Conservation (phyloP, 805 yeast genomes). For the Spathaspora gorwiae region DNA sequence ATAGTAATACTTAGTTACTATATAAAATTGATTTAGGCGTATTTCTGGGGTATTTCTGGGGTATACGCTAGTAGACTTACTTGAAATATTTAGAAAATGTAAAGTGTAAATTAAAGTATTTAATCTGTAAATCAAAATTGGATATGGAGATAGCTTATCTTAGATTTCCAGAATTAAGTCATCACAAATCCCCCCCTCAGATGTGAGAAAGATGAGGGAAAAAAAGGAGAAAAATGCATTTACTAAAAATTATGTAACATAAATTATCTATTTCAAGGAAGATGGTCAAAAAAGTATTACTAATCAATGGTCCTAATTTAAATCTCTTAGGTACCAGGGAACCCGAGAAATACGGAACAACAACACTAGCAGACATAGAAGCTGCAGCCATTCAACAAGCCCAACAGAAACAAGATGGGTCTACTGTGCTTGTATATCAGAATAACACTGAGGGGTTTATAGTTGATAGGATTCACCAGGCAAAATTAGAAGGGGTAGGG, state of each 20-base stretch:
- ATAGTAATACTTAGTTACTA: too few relatives aligned
- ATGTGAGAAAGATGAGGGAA: neutral
- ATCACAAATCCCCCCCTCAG: neutral
- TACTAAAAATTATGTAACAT: neutral
- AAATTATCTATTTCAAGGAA: neutral
- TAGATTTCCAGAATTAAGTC: too few relatives aligned
- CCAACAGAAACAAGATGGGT: slow-evolving; percentile 23
- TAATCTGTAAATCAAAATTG: too few relatives aligned
- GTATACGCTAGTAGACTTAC: too few relatives aligned
- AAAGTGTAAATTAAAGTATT: too few relatives aligned
- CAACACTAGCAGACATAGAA: slow-evolving; percentile 41
- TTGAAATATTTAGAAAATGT: too few relatives aligned
- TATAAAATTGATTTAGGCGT: too few relatives aligned
- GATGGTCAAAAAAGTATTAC: slow-evolving; percentile 40
- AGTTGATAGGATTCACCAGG: slow-evolving; percentile 45
- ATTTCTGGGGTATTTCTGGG: too few relatives aligned
- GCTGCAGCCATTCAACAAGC: slow-evolving; percentile 33
- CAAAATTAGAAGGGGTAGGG: slow-evolving; percentile 37
- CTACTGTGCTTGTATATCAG: slow-evolving; percentile 33
- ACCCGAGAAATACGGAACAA: slow-evolving; percentile 49
- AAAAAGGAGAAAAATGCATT: neutral
- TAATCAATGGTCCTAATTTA: slow-evolving; percentile 48
- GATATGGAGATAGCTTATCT: too few relatives aligned
- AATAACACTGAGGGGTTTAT: slow-evolving; percentile 44
- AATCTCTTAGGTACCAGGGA: slow-evolving; percentile 46